Evolutionary conservation across 257 asterid genomes (phyloP).

Genomic region (Dorcoceras hygrometricum): DNA sequence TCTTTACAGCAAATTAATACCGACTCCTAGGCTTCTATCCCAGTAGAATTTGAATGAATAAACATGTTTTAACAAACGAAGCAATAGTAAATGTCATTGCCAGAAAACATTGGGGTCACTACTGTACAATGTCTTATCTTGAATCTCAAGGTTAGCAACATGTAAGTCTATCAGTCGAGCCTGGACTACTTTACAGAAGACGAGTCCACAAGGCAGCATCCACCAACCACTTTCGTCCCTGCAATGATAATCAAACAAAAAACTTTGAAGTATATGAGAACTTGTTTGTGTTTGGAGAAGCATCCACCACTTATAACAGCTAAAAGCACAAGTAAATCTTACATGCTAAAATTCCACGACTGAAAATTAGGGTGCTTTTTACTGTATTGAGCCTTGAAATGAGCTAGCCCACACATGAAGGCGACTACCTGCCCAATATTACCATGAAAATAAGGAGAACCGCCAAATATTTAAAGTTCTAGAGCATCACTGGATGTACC

Average conservation of each 20-base stretch:
- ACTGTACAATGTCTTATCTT: conserved; percentile 80
- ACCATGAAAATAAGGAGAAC: conserved; percentile 15
- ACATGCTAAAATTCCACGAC: conserved; percentile 78
- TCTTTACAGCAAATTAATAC: too few species aligned
- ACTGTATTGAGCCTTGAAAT: conserved; percentile 58
- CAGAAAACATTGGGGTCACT: conserved; percentile 69
- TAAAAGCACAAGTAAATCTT: conserved; percentile 25
- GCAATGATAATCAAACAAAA: conserved; percentile 16
- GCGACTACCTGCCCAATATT: conserved; percentile 61
- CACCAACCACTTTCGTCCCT: conserved; percentile 98
- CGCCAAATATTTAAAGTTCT: conserved; percentile 3
- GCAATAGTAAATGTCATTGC: conserved; percentile 28
- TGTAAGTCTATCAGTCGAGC: conserved; percentile 74
- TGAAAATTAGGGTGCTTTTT: conserved; percentile 44
- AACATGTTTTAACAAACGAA: too few species aligned
- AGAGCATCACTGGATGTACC: conserved; percentile 4
- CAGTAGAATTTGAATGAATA: too few species aligned
- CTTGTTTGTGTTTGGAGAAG: background rate
- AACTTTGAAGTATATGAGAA: background rate
- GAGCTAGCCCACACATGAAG: conserved; percentile 61
- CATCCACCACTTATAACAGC: conserved; percentile 10
- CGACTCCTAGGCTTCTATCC: too few species aligned
- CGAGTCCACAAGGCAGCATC: conserved; percentile 73
- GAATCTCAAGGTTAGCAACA: conserved; percentile 88
- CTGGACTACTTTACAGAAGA: conserved; percentile 57